Conservation (phyloP, 2,329 filamentous ascomycete species). For the Clonostachys chloroleuca region DNA sequence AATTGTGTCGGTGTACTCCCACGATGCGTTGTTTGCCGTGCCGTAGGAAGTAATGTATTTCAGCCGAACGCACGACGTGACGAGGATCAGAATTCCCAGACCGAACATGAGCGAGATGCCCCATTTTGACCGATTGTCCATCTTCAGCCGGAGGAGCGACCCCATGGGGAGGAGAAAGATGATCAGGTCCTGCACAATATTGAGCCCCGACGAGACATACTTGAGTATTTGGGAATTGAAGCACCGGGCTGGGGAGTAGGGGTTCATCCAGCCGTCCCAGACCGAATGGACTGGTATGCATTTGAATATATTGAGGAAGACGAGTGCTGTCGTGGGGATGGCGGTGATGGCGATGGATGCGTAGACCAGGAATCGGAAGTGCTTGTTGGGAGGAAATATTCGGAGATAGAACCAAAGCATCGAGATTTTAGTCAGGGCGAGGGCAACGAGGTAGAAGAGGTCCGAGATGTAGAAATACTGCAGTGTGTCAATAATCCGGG, state of each 20-base stretch:
- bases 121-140: conserved; percentile 35
- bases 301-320: conserved; percentile 32
- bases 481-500: too few relatives aligned
- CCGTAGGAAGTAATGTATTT: conserved; percentile 24
- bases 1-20: conserved; percentile 32
- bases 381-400: conserved; percentile 17
- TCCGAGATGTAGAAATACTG: conserved; percentile 22
- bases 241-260: conserved; percentile 6
- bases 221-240: conserved; percentile 20
- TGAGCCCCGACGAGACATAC: conserved; percentile 36
- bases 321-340: conserved; percentile 24
- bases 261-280: conserved; percentile 14
- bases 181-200: conserved; percentile 39
- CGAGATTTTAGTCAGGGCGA: conserved; percentile 31
- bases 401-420: conserved; percentile 32
- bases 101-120: conserved; percentile 37
- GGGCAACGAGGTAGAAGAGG: conserved; percentile 27
- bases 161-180: conserved; percentile 37
- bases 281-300: conserved; percentile 30
- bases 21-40: conserved; percentile 28
- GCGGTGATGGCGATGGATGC: conserved; percentile 24
- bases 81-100: conserved; percentile 33
- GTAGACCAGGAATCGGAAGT: conserved; percentile 23
- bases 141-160: conserved; percentile 26
- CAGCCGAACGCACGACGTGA: conserved; percentile 26